phyloP scores from a whole-genome alignment of 2,329 filamentous ascomycete species.

The Fusarium sp. region DNA sequence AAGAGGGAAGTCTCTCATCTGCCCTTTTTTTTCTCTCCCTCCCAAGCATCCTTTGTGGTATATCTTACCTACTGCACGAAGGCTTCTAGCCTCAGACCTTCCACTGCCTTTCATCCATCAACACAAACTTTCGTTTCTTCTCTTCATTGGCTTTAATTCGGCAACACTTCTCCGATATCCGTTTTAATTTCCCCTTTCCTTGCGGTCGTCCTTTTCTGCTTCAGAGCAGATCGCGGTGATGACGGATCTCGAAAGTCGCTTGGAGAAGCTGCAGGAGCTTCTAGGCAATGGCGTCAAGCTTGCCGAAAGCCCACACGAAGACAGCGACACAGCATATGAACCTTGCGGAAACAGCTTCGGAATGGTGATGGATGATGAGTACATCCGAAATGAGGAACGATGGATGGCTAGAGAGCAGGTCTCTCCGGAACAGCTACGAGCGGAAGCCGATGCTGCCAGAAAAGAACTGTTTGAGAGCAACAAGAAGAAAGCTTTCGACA shows the following conservation, averaged over 20 bases:
- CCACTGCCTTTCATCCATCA: neutral
- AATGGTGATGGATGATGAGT: constrained; percentile 15
- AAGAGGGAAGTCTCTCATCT: neutral
- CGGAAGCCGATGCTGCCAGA: constrained; percentile 2
- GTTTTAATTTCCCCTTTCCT: neutral
- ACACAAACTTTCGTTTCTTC: neutral
- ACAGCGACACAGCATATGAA: neutral
- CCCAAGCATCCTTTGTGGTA: neutral
- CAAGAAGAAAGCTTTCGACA: constrained; percentile 39
- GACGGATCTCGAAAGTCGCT: constrained; percentile 32
- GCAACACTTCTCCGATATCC: neutral
- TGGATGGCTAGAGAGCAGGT: neutral
- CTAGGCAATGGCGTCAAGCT: constrained; percentile 39
- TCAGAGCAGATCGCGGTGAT: constrained; percentile 15
- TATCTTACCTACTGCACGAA: neutral
- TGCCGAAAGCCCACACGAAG: constrained; percentile 9
- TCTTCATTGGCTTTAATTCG: neutral
- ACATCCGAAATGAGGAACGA: neutral
- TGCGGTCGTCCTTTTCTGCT: neutral
- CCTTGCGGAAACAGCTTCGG: neutral
- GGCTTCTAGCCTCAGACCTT: neutral
- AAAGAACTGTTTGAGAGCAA: constrained; percentile 11
- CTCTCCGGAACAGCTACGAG: neutral
- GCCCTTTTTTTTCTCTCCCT: constrained; percentile 5
- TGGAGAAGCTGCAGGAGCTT: constrained; percentile 37